Evolutionary conservation across 495 filamentous ascomycete genomes (phyloP), one percentile per base, ranked within the genome.

Genomic region (Talaromyces thailandensis): DNA sequence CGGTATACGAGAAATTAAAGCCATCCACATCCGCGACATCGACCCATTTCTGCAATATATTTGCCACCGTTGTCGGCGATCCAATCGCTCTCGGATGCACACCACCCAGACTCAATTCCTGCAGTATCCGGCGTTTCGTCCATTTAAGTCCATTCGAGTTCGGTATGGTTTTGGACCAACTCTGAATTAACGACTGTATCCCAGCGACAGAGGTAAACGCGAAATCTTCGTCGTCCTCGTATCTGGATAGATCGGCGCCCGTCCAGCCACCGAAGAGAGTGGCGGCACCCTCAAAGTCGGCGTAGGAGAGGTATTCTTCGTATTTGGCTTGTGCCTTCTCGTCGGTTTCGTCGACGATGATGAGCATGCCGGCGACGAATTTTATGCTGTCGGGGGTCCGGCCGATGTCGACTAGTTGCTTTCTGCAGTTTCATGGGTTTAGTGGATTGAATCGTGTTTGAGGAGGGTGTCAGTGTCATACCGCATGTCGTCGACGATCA

Each of bases 1-100:
- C 73, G 4, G 76, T 73, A 62, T 84, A 82, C 1, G 75, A 75
- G 68, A 83, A 75, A 67, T 83, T 84, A 64, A 82, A 82, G 1
- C 77, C 81, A 68, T 83, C 79, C 37, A 80, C 71, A 52, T 74
- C 80, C n/a, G 69, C 71, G 53, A 78, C 74, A 14, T 64, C 63
- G 5, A 79, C 66, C 79, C 80, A 81, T 28, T 65, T 62, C 68
- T 79, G 72, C 43, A 81, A 62, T 52, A 71, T 72, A 67, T 82
- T 77, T 6, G 78, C 79, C 0, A 82, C 76, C 51, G 70, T 71
- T 35, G 64, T 69, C 2, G 78, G 64, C 1, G 58, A 58, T 26
- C 63, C 63, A 35, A 65, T 55, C 5, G 53, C 52, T 23, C 40
- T 7, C 6, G 63, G 58, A 35, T 55, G 37, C 28, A 43, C 37